phyloP scores from a whole-genome alignment of 202 grass and related monocot species.

The Carex sylvatica region DNA sequence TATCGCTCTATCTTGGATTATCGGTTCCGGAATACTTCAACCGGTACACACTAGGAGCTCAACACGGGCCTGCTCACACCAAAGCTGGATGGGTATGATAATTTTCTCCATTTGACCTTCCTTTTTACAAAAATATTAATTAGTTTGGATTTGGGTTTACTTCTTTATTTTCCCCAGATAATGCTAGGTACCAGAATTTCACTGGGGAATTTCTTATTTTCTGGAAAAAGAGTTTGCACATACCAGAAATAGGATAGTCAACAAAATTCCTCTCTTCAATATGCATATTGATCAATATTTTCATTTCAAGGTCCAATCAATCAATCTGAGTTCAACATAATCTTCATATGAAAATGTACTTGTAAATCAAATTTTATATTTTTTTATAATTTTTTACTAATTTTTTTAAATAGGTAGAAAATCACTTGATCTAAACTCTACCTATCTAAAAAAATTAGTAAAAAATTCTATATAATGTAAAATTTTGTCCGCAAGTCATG shows the following conservation, averaged over 20 bases:
- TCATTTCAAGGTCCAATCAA: too few relatives aligned
- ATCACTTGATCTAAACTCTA: too few relatives aligned
- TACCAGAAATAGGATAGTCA: not conserved
- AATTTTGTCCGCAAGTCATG: too few relatives aligned
- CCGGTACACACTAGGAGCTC: conserved; percentile 51
- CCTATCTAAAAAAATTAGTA: too few relatives aligned
- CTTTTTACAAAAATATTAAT: not conserved
- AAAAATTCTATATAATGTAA: too few relatives aligned
- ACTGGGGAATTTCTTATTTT: not conserved
- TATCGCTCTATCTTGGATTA: conserved; percentile 89
- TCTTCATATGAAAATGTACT: too few relatives aligned
- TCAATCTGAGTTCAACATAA: too few relatives aligned
- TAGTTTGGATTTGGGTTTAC: not conserved
- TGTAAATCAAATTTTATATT: too few relatives aligned
- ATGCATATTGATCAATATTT: not conserved
- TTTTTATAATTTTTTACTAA: too few relatives aligned
- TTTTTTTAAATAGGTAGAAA: too few relatives aligned
- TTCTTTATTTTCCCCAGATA: not conserved
- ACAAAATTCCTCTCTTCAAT: not conserved
- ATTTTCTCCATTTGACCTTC: not conserved
- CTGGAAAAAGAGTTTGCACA: not conserved
- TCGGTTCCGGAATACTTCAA: conserved; percentile 93
- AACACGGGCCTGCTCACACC: conserved; percentile 69
- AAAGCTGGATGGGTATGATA: conserved; percentile 86
- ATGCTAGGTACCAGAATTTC: not conserved